Evolutionary conservation across 2,329 filamentous ascomycete species (phyloP).

Genomic region (Helminthosporium solani): DNA sequence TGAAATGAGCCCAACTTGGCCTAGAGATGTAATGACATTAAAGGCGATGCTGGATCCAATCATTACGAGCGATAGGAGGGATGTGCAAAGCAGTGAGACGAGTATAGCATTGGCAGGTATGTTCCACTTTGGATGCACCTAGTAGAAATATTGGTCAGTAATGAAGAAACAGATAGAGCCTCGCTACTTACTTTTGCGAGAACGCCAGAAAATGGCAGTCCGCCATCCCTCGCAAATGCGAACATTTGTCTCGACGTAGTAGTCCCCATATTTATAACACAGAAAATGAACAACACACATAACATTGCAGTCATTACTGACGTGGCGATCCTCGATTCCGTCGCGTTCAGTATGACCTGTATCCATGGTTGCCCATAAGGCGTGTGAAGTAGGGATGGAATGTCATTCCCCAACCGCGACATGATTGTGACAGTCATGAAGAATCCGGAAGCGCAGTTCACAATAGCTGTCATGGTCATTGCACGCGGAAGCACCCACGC

Average conservation of each 20-base stretch:
- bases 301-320: constrained; percentile 28
- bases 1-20: constrained; percentile 22
- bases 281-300: constrained; percentile 16
- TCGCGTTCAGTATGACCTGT: constrained; percentile 28
- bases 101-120: constrained; percentile 49
- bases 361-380: constrained; percentile 25
- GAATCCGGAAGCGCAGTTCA: constrained; percentile 42
- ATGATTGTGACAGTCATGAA: constrained; percentile 38
- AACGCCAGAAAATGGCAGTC: constrained; percentile 15
- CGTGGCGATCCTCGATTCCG: constrained; percentile 21
- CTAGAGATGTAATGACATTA: constrained; percentile 28
- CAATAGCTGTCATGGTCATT: constrained; percentile 43
- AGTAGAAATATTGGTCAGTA: constrained; percentile 6
- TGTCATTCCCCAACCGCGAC: constrained; percentile 24
- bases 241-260: constrained; percentile 38
- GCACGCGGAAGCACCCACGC: constrained; percentile 38
- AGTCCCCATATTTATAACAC: constrained; percentile 22
- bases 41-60: constrained; percentile 46
- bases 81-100: constrained; percentile 43
- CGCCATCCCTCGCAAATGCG: constrained; percentile 36
- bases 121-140: constrained; percentile 22
- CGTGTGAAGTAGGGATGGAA: constrained; percentile 11
- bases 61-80: constrained; percentile 51
- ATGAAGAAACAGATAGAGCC: constrained; percentile 7
- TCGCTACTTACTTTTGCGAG: constrained; percentile 10